These are phyloP conservation scores for Nadsonia fulvescens DNA, from an alignment of 805 yeast genomes.

Conservation along the genomic window DNA sequence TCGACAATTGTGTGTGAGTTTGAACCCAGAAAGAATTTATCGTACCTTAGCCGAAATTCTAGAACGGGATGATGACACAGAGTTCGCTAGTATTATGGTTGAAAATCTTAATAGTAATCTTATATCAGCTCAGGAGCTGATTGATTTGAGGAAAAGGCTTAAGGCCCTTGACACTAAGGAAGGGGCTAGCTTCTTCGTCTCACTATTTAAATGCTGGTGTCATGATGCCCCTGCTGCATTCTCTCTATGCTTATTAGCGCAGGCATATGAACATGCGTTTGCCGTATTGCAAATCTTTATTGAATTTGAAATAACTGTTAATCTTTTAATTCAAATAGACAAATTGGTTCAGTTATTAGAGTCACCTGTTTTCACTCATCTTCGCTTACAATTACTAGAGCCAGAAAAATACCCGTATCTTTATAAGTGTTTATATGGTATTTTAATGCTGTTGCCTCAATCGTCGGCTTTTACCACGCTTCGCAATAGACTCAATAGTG, in stretches of 20 bases:
- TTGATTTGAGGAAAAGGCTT: slow-evolving; percentile 48
- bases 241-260: slow-evolving; percentile 69
- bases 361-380: slow-evolving; percentile 76
- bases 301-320: slow-evolving; percentile 64
- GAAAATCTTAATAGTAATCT: slow-evolving; percentile 77
- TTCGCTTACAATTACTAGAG: slow-evolving; percentile 74
- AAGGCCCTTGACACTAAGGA: slow-evolving; percentile 37
- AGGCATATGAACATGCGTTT: slow-evolving; percentile 76
- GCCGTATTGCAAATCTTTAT: slow-evolving; percentile 66
- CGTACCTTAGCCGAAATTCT: slow-evolving; percentile 63
- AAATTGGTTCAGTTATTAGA: slow-evolving; percentile 77
- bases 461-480: slow-evolving; percentile 75
- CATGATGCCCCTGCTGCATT: slow-evolving; percentile 78
- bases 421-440: slow-evolving; percentile 77
- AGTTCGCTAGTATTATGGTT: slow-evolving; percentile 62
- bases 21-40: slow-evolving; percentile 71
- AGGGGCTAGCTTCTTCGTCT: slow-evolving; percentile 53
- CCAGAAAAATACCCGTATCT: slow-evolving; percentile 68
- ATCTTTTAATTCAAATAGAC: slow-evolving; percentile 71
- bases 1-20: slow-evolving; percentile 61
- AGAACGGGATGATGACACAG: slow-evolving; percentile 37
- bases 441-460: slow-evolving; percentile 86
- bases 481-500: slow-evolving; percentile 53
- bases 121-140: slow-evolving; percentile 69
- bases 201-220: slow-evolving; percentile 80